Base-by-base conservation (phyloP, 805 yeast species). In the Saccharomycopsis babjevae region DNA sequence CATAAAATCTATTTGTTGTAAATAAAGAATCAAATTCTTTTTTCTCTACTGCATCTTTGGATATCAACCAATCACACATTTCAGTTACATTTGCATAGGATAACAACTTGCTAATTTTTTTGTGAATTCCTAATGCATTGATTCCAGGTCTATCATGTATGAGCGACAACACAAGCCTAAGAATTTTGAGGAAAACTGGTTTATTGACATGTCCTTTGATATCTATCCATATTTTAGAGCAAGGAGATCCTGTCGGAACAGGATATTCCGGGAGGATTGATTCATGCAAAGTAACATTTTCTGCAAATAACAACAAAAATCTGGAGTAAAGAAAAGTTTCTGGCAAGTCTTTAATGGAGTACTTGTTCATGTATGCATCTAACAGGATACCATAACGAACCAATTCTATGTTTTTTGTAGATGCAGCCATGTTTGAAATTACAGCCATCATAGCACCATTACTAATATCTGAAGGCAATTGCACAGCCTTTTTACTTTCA, bases 221-320 rank as follows among this genome's bases (percentile, higher is more conserved):
- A 66, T 85, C 87, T 13, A 88, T 76, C 97, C 97, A 90, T 8
- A 86, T 69, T 46, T 80, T 79, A 1, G 87, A 80, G 62, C 89
- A 85, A 1, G 91, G 82, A 20, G 76, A 72, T 0, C 85, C 86
- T 8, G 75, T 64, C 0, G 92, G 91, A 2, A 85, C 79, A 0
- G 83, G 75, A 1, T 74, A 68, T 5, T 66, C 62, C 1, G 67
- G 64, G 8, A 64, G 43, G 5, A 61, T 28, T 20, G 57, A 32
- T 28, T 57, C 40, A 56, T 59, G 15, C 28, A 68, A 60, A 34
- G 32, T 36, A 20, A 62, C 57, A n/a, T 61, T 52, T 76, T 74
- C 52, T 46, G 52, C 46, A 13, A 55, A 36, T 5, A 84, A 79
- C 59, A 87, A 77, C 3, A 78, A 66, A 28, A 79, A 54, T 15